Evolutionary conservation across 805 yeast genomes (phyloP).

Genomic region (Saturnispora mendoncae): DNA sequence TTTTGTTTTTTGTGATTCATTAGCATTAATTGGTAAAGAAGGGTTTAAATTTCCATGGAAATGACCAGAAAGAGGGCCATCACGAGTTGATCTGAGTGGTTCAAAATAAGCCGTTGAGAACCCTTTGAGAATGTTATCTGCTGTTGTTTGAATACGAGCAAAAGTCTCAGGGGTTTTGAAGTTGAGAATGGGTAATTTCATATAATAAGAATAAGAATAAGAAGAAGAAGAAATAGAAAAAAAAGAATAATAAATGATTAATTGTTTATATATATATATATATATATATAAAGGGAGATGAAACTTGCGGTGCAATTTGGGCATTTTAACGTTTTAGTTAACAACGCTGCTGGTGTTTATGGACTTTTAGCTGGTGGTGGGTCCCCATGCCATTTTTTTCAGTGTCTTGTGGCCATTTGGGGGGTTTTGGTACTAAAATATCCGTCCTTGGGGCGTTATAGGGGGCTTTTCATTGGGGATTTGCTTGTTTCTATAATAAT

Average conservation of each 20-base stretch:
- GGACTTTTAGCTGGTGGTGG: slow-evolving; percentile 7
- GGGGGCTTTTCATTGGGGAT: slow-evolving; percentile 3
- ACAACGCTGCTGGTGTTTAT: slow-evolving; percentile 8
- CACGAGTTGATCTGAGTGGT: slow-evolving; percentile 31
- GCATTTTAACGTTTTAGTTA: slow-evolving; percentile 2
- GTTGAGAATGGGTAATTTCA: slow-evolving; percentile 40
- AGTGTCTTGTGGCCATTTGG: slow-evolving; percentile 1
- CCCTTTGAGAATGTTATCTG: slow-evolving; percentile 66
- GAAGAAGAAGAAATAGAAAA: background rate
- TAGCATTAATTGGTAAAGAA: slow-evolving; percentile 55
- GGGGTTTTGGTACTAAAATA: slow-evolving; percentile 1
- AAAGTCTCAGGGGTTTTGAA: slow-evolving; percentile 46
- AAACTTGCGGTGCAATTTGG: slow-evolving; percentile 8
- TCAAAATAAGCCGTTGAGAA: slow-evolving; percentile 46
- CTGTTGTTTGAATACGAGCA: slow-evolving; percentile 45
- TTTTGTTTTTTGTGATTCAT: slow-evolving; percentile 23
- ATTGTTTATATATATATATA: too few relatives aligned
- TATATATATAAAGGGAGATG: too few relatives aligned
- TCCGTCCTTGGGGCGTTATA: slow-evolving; percentile 1
- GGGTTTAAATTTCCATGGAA: slow-evolving; percentile 64
- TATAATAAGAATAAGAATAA: background rate
- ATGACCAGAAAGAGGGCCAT: slow-evolving; percentile 41
- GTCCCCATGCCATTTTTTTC: slow-evolving; percentile 5
- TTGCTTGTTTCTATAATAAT: slow-evolving; percentile 3
- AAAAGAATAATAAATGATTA: background rate